A percentile compares a stretch with the other conserved stretches of the same genome.
Conservation (phyloP, 1,284 basidiomycete species). For the Leccinum solheimii region DNA sequence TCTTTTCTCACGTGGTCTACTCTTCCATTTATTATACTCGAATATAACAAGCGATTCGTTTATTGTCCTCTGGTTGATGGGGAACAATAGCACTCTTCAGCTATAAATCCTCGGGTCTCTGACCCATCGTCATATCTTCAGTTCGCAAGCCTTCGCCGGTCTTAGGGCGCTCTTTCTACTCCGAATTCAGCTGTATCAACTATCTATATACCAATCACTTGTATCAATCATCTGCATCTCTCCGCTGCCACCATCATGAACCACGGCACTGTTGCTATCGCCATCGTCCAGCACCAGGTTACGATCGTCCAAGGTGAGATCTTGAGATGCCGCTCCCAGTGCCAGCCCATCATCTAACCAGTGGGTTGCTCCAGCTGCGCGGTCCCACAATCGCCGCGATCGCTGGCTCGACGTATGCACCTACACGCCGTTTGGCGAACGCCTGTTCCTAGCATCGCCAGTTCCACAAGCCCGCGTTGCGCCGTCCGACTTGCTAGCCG, state of each 20-base stretch:
- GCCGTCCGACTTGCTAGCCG: constrained; percentile 52
- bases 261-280: constrained; percentile 61
- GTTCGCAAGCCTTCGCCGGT: constrained; percentile 1
- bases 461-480: constrained; percentile 61
- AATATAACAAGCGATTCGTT: background rate
- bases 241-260: constrained; percentile 42
- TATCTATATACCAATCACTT: background rate
- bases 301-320: constrained; percentile 61
- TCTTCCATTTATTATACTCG: background rate
- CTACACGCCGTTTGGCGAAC: constrained; percentile 59
- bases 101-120: constrained; percentile 20
- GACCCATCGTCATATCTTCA: background rate
- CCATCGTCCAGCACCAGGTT: constrained; percentile 63
- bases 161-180: constrained; percentile 6
- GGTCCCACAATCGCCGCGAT: constrained; percentile 52
- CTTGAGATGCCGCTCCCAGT: background rate
- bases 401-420: constrained; percentile 63
- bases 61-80: background rate
- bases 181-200: constrained; percentile 17
- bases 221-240: too few relatives aligned
- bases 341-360: constrained; percentile 6
- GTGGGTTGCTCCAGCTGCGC: constrained; percentile 43
- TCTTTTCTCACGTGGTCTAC: background rate
- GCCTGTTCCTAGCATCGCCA: constrained; percentile 57
- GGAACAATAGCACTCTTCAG: constrained; percentile 4